Conservation (phyloP, 1,139 yeast species). For the Kurtzmaniella natalensis region DNA sequence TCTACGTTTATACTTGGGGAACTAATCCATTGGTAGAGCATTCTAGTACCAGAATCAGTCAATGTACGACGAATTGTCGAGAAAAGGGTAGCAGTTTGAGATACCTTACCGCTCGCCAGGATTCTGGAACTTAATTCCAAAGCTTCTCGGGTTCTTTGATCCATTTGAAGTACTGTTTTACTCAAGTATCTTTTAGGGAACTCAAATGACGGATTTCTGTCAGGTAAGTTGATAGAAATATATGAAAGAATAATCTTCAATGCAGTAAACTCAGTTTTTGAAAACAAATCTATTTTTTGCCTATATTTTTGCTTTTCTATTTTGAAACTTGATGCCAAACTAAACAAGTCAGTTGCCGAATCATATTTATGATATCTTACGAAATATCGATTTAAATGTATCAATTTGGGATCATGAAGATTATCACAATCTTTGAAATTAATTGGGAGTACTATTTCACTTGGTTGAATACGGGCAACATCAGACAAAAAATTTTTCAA, state of each 20-base stretch:
- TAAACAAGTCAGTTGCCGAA: slow-evolving; percentile 9
- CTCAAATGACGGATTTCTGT: slow-evolving; percentile 32
- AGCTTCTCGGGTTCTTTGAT: slow-evolving; percentile 76
- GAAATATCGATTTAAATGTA: slow-evolving; percentile 59
- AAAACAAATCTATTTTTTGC: slow-evolving; percentile 52
- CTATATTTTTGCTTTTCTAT: slow-evolving; percentile 53
- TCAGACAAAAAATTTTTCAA: slow-evolving; percentile 53
- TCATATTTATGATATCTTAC: slow-evolving; percentile 47
- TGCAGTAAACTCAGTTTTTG: slow-evolving; percentile 39
- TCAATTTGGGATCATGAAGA: slow-evolving; percentile 52
- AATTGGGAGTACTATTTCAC: slow-evolving; percentile 55
- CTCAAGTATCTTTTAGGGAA: slow-evolving; percentile 39
- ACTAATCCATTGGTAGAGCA: slow-evolving; percentile 75
- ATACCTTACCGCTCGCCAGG: slow-evolving; percentile 52
- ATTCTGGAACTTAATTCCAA: slow-evolving; percentile 56
- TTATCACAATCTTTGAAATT: slow-evolving; percentile 22
- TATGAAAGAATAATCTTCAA: slow-evolving; percentile 43
- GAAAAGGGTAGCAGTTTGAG: slow-evolving; percentile 64
- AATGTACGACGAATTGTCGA: slow-evolving; percentile 66
- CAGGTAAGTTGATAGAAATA: slow-evolving; percentile 38
- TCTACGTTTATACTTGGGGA: slow-evolving; percentile 65
- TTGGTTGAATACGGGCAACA: slow-evolving; percentile 61
- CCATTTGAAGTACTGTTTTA: slow-evolving; percentile 65
- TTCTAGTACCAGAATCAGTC: slow-evolving; percentile 77
- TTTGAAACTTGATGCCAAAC: slow-evolving; percentile 31